phyloP scores from a whole-genome alignment of 73 alveolate genomes.

The Halteria grandinella region DNA sequence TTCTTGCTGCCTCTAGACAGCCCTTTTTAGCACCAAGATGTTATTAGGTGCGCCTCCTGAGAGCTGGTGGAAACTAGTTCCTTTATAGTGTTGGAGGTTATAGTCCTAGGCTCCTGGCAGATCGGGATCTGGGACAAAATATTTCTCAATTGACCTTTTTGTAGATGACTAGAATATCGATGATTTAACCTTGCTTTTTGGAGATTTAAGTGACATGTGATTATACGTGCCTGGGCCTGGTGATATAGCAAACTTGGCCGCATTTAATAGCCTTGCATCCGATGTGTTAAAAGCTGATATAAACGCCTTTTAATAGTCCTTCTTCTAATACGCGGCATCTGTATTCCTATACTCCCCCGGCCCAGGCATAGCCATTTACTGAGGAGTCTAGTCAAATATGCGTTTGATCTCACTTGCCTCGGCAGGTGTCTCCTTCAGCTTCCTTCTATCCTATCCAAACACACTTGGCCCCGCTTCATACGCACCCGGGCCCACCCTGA shows the following conservation, averaged over 20 bases:
- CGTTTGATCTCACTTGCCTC: slow-evolving; percentile 3
- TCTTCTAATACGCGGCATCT: slow-evolving; percentile 11
- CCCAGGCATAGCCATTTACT: slow-evolving; percentile 2
- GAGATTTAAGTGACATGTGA: not conserved
- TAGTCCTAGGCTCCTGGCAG: slow-evolving; percentile 23
- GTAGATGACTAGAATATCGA: slow-evolving; percentile 1
- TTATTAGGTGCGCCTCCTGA: slow-evolving; percentile 52
- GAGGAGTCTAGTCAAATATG: slow-evolving; percentile 12
- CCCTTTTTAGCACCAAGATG: slow-evolving; percentile 26
- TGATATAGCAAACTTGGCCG: not conserved
- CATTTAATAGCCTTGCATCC: not conserved
- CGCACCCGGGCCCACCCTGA: slow-evolving; percentile 26
- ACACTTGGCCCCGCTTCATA: slow-evolving; percentile 7
- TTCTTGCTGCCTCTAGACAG: slow-evolving; percentile 15
- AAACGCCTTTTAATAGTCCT: not conserved
- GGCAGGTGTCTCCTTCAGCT: too few species aligned
- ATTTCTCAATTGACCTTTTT: slow-evolving; percentile 28
- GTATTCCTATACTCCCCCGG: slow-evolving; percentile 9
- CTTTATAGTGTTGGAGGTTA: slow-evolving; percentile 28
- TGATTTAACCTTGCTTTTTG: not conserved
- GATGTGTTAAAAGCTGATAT: slow-evolving; percentile 45
- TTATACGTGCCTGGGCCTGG: slow-evolving; percentile 38
- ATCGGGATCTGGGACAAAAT: slow-evolving; percentile 1
- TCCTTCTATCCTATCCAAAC: too few species aligned
- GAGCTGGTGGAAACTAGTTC: slow-evolving; percentile 11